A percentile compares a stretch with the other conserved stretches of the same genome.
Evolutionary conservation across 2,329 filamentous ascomycete species (phyloP).

Genomic region (Coniella vitis): DNA sequence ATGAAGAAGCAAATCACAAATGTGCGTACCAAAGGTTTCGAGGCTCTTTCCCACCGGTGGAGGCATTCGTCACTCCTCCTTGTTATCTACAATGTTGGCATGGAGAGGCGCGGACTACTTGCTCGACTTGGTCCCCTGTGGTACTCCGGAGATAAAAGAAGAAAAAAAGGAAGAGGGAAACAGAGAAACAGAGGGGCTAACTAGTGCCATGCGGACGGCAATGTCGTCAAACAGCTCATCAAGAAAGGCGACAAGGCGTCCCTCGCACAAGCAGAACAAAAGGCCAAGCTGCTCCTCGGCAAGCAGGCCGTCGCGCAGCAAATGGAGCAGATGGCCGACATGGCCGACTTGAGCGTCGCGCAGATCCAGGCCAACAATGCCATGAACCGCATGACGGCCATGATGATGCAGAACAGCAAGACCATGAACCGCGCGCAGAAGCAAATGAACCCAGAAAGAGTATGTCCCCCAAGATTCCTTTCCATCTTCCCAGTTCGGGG

Average conservation of each 20-base stretch:
- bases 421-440: slow-evolving; percentile 54
- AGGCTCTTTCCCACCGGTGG: no score
- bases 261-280: slow-evolving; percentile 48
- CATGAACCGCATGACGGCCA: slow-evolving; percentile 59
- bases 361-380: slow-evolving; percentile 60
- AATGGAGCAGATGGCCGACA: slow-evolving; percentile 59
- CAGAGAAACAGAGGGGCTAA: background rate
- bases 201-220: no score
- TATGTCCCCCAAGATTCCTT: slow-evolving; percentile 19
- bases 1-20: slow-evolving; percentile 58
- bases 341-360: slow-evolving; percentile 52
- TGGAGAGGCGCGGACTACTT: no score
- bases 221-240: slow-evolving; percentile 41
- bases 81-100: no score
- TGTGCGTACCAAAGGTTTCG: slow-evolving; percentile 25
- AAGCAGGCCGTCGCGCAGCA: slow-evolving; percentile 56
- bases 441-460: slow-evolving; percentile 52
- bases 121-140: no score
- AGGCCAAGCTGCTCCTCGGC: slow-evolving; percentile 55
- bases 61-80: no score
- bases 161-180: background rate
- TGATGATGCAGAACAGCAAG: slow-evolving; percentile 54
- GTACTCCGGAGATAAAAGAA: background rate
- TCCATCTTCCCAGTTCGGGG: background rate
- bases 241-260: slow-evolving; percentile 49